Conservation (phyloP, 768 basidiomycete genomes). For the Rhodocollybia butyracea region DNA sequence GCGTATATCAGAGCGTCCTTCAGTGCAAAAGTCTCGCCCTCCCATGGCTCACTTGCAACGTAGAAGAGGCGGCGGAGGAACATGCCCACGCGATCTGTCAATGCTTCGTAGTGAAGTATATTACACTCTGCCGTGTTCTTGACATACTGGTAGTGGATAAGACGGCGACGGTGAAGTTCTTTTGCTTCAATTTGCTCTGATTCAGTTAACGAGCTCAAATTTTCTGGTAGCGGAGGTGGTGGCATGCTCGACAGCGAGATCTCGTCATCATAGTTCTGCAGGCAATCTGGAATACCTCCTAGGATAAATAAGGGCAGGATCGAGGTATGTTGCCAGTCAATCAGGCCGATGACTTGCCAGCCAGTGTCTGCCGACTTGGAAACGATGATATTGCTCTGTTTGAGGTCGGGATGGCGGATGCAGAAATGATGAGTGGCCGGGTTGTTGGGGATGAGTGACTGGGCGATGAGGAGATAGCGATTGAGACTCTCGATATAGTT, state of each 20-base stretch:
- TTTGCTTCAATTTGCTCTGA: constrained; percentile 25
- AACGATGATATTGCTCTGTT: constrained; percentile 47
- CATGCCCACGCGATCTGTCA: constrained; percentile 32
- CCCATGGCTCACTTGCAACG: constrained; percentile 44
- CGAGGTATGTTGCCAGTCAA: constrained; percentile 56
- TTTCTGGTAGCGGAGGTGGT: constrained; percentile 42
- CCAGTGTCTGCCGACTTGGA: constrained; percentile 40
- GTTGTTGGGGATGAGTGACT: constrained; percentile 44
- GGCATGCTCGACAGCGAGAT: constrained; percentile 32
- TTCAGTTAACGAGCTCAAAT: constrained; percentile 37
- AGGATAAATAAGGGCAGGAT: constrained; percentile 52
- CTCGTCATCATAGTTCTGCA: constrained; percentile 47
- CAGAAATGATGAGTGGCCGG: constrained; percentile 36
- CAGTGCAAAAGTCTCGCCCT: constrained; percentile 46
- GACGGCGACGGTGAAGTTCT: constrained; percentile 40
- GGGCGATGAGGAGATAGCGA: constrained; percentile 43
- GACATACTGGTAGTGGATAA: constrained; percentile 50
- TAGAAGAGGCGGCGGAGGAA: constrained; percentile 42
- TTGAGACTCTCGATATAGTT: constrained; percentile 47
- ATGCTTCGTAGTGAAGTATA: constrained; percentile 34
- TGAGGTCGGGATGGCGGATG: constrained; percentile 54
- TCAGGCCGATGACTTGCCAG: constrained; percentile 35
- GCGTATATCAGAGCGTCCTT: constrained; percentile 44
- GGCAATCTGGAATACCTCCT: constrained; percentile 36
- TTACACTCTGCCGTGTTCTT: constrained; percentile 42